Conservation (phyloP, 345 rosid species). For the Nephelium lappaceum region DNA sequence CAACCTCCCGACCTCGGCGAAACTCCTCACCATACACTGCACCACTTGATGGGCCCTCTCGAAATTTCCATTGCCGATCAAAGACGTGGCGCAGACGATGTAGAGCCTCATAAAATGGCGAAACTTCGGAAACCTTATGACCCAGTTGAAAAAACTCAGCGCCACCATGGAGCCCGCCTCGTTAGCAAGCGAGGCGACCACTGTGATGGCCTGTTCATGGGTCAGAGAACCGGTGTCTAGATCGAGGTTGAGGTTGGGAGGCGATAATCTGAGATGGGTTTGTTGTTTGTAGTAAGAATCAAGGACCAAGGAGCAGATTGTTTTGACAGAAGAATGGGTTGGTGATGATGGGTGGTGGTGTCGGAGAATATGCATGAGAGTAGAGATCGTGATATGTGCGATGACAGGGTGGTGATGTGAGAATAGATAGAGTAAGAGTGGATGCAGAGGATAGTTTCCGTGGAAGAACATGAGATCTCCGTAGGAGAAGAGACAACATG, state of each 20-base stretch:
- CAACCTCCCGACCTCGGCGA: constrained; percentile 72
- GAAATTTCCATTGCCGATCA: constrained; percentile 57
- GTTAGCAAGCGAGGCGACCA: constrained; percentile 71
- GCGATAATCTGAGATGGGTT: constrained; percentile 34
- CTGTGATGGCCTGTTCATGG: constrained; percentile 70
- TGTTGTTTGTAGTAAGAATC: constrained; percentile 51
- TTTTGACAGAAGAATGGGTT: constrained; percentile 50
- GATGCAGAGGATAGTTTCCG: constrained; percentile 21
- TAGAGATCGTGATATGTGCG: constrained; percentile 8
- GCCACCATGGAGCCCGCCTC: constrained; percentile 90
- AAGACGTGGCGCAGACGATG: constrained; percentile 59
- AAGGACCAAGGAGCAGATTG: constrained; percentile 57
- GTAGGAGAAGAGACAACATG: constrained; percentile 37
- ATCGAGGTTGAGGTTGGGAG: constrained; percentile 44
- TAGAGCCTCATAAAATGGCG: constrained; percentile 82
- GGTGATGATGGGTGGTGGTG: constrained; percentile 26
- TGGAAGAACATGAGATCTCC: constrained; percentile 34
- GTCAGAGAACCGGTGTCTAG: constrained; percentile 52
- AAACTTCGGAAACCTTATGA: constrained; percentile 52
- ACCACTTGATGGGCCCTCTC: constrained; percentile 72
- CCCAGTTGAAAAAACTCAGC: constrained; percentile 78
- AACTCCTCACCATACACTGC: constrained; percentile 68
- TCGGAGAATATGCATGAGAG: background rate
- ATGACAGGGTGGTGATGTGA: constrained; percentile 23
- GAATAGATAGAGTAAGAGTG: constrained; percentile 24